Evolutionary conservation across 2,329 filamentous ascomycete species (phyloP).

Genomic region (Plectosphaerella sp.): DNA sequence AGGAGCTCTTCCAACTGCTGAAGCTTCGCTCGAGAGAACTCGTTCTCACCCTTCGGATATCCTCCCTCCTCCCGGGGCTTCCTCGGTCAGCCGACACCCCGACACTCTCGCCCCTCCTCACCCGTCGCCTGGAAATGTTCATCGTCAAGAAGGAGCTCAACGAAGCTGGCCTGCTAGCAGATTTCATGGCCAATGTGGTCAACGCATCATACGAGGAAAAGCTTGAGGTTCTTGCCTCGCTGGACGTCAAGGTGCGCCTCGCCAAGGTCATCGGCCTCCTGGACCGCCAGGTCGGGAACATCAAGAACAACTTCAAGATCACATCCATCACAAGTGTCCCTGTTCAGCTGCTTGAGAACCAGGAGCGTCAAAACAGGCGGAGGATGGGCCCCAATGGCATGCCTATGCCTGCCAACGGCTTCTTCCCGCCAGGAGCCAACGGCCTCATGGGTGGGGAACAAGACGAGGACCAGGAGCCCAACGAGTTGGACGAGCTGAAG

Average conservation of each 20-base stretch:
- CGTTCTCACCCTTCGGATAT: constrained; percentile 76
- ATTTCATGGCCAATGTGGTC: constrained; percentile 94
- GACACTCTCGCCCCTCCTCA: constrained; percentile 75
- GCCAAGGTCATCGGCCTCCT: constrained; percentile 80
- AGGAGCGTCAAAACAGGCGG: constrained; percentile 19
- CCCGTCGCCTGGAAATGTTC: constrained; percentile 79
- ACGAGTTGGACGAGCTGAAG: constrained; percentile 87
- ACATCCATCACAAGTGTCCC: constrained; percentile 69
- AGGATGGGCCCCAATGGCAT: constrained; percentile 9
- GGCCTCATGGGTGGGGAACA: constrained; percentile 36
- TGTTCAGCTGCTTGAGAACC: constrained; percentile 57
- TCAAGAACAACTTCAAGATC: constrained; percentile 85
- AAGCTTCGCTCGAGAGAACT: constrained; percentile 85
- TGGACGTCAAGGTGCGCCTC: constrained; percentile 74
- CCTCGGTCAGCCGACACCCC: constrained; percentile 55
- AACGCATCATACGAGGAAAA: constrained; percentile 89
- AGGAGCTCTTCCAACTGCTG: constrained; percentile 71
- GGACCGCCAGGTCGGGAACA: constrained; percentile 72
- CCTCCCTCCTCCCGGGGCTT: constrained; percentile 64
- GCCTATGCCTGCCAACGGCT: constrained; percentile 9
- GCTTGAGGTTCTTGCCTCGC: constrained; percentile 75
- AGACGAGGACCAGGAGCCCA: constrained; percentile 74
- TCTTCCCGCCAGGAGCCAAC: constrained; percentile 14
- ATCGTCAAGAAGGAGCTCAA: constrained; percentile 77
- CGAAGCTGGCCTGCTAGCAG: constrained; percentile 81